Percentiles rank a stretch among this genome's conserved stretches.
phyloP scores from a whole-genome alignment of 179 eudicot genomes.

The Nepenthes alata region DNA sequence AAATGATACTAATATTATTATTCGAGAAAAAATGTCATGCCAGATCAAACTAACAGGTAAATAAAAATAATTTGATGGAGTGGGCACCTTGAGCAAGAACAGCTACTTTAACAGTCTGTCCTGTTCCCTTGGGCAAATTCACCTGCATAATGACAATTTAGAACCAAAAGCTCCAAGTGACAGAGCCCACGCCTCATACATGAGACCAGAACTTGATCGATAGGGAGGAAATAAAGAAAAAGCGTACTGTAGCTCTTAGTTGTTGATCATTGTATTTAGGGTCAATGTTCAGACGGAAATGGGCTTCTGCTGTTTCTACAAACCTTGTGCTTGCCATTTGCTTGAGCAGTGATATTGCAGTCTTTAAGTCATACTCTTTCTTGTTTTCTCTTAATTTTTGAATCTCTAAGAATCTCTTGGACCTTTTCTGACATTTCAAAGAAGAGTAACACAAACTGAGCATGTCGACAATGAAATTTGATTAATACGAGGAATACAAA shows the following conservation, averaged over 20 bases:
- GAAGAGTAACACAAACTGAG: slow-evolving; percentile 5
- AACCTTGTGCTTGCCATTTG: slow-evolving; percentile 67
- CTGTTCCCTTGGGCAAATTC: slow-evolving; percentile 94
- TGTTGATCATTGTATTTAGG: slow-evolving; percentile 97
- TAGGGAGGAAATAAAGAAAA: not conserved
- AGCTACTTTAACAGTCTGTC: slow-evolving; percentile 77
- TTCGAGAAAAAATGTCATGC: not conserved
- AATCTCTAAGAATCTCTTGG: slow-evolving; percentile 83
- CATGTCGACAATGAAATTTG: not conserved
- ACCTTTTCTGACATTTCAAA: slow-evolving; percentile 47
- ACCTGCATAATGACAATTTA: slow-evolving; percentile 36
- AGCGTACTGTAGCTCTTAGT: slow-evolving; percentile 91
- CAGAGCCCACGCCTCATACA: too few relatives aligned
- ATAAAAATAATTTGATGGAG: not conserved
- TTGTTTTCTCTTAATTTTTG: slow-evolving; percentile 76
- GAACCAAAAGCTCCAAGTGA: slow-evolving; percentile 3
- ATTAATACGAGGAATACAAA: not conserved
- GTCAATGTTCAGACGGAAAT: slow-evolving; percentile 92
- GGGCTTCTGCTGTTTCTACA: slow-evolving; percentile 81
- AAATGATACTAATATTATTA: not conserved
- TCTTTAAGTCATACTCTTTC: slow-evolving; percentile 70
- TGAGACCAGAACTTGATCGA: not conserved
- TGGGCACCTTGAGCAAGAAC: slow-evolving; percentile 89
- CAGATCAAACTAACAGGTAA: not conserved
- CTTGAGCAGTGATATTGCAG: slow-evolving; percentile 73